Base-by-base conservation (phyloP, 441 rosid genomes). In the Mallotus japonicus region DNA sequence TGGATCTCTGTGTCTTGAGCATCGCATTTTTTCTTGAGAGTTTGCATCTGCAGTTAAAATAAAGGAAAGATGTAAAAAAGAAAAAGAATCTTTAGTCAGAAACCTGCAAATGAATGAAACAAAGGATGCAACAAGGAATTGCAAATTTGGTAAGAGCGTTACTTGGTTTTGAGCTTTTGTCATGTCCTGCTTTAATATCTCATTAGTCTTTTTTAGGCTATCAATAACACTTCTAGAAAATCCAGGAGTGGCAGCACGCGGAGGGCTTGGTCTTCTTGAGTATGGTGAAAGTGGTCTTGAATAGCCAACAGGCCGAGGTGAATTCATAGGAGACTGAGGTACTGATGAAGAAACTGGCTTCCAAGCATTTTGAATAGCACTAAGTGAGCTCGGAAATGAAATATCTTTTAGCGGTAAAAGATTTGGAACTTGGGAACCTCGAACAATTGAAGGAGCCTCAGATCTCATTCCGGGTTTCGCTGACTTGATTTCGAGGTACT, bases 121-220 rank as follows among this genome's bases (percentile, higher is more conserved):
- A 46, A 75, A 49, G 20, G 46, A 81, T n/a, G 70, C 53, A 75
- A 65, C 20, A 20, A 73, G 56, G 16, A 76, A 70, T 54, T 69
- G n/a, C 62, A 76, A 54, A 61, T 57, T 37, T 42, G 60, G 17
- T 14, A 61, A 40, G 50, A 77, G 40, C 22, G 8, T 78, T 86
- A 92, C 97, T 79, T 94, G 93, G 77, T 80, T 88, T 76, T 89
- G 90, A 62, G 90, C 9, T 81, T 89, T 94, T 32, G 84, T 58
- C 79, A 90, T 82, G 75, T 92, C 98, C 76, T 88, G 92, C 79
- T 88, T 92, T 84, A 92, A 75, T 65, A 78, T 80, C 20, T 89
- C 98, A 46, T 94, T 94, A 65, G 95, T 88, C 79, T 88, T 94
- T 79, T 83, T 92, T 5, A 94, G 90, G 83, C 98, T 92, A 74